Base-by-base conservation (phyloP, 495 filamentous ascomycete species). In the Aspergillus funiculosus region DNA sequence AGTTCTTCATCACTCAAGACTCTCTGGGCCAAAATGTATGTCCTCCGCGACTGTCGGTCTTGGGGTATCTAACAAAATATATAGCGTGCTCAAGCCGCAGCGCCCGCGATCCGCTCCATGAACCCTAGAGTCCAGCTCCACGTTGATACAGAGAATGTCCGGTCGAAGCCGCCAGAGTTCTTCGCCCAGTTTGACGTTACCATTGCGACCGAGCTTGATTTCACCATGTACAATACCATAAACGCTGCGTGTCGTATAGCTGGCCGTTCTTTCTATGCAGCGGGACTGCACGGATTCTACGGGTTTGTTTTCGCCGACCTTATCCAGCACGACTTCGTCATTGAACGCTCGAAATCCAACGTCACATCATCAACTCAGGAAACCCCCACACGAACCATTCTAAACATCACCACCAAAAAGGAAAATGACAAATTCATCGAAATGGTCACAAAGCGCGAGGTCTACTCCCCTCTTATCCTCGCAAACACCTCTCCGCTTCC, bases 231-330 rank as follows among this genome's bases (percentile, higher is more conserved):
- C 45, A 80, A 78, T 24, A 73, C 72, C 9, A 85, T 96, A 67
- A 95, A 98, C 63, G 83, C 84, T 8, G 79, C 82, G 10, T 87
- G 87, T 28, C 83, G 89, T 22, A 66, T 91, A 17, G 76, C 82
- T 43, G 73, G 77, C 48, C 76, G 79, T 28, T 81, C 86, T 17
- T 95, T 95, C 69, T 98, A 98, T 65, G 89, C 89, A 21, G 86
- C 87, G 14, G 82, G 79, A 34, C 78, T 83, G 8, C 89, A 95
- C 61, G 92, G 92, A 18, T 76, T 96, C 57, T 95, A 94, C 64
- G 94, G 94, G 21, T 98, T 86, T 60, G 83, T 94, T 40, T 98
- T 98, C 63, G 83, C 87, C 15, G 92, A 98, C 59, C 73, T 98
- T 9, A 86, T 94, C 56, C 73, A 75, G 34, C 92, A 97, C 60